Base-by-base conservation (phyloP, 2,329 filamentous ascomycete species). In the Cladosporium sp. region DNA sequence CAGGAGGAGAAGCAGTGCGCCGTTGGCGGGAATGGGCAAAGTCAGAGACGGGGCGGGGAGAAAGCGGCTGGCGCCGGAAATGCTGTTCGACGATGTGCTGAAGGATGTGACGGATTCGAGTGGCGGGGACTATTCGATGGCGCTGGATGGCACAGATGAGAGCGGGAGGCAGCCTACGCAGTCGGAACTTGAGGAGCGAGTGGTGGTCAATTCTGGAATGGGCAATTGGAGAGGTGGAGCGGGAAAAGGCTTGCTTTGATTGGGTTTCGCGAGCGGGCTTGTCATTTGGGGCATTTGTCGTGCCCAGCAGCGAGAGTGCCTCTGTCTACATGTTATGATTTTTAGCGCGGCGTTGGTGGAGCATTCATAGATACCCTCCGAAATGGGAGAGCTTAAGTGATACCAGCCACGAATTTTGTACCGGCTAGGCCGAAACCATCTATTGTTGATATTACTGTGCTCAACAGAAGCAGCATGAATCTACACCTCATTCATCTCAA, bases 141-240 rank as follows among this genome's bases (percentile, higher is more conserved):
- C 50, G 22, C 54, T 59, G 22, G 61, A 67, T 28, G 61, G 60
- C 9, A 51, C 55, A 8, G 59, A 54, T 6, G 61, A 64, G 7
- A 54, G 46, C 57, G 50, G 56, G 54, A 60, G 59, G 58, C 67
- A 56, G 32, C 63, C 54, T 19, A 58, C 63, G 49, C 55, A 63
- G 49, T 55, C 61, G 52, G 65, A 63, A 41, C 62, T 66, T 59
- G 60, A 66, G 48, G 66, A 70, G 34, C 69, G 71, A 0, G 68
- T 76, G 32, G 67, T 73, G 50, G 81, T 85, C 48, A 85, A 85
- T 60, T 80, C 81, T 54, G 80, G 84, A 55, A 75, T 78, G 59
- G 72, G 74, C 40, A 78, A 78, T 58, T 84, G 80, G 77, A 75
- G 80, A 54, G 75, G 75, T 53, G 69, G 69, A 28, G 62, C 67